Base-by-base conservation (phyloP, 2,329 filamentous ascomycete genomes). In the Ophiosphaerella herpotricha region DNA sequence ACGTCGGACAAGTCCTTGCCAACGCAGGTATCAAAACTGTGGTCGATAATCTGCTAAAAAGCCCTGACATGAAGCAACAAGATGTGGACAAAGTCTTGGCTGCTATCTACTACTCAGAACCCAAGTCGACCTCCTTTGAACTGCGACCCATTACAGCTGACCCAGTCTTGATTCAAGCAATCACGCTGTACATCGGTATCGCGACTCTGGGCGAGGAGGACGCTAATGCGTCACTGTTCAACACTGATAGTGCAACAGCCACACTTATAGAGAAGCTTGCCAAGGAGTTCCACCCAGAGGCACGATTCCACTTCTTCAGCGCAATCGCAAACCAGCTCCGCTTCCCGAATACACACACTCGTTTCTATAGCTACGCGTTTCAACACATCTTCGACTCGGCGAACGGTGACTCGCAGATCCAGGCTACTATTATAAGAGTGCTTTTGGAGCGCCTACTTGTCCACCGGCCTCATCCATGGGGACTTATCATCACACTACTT, bases 381-480 rank as follows among this genome's bases (percentile, higher is more conserved):
- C 81, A 97, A 40, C 86, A 95, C 61, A 80, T 97, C 34, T 97
- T 97, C 73, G 90, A 73, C 14, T 66, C 72, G 35, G 71, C 72
- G 16, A 66, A 70, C 13, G 63, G 85, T 56, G 89, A 94, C 39
- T 76, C 78, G 75, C 70, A 77, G 66, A 86, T 97, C 40, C 89
- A 93, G 32, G 89, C 97, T 76, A 90, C 95, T 71, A 93, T 99
- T 50, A 90, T 91, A 44, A 85, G 93, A 39, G 86, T 97, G 21
- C 78, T 99, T 39, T 80, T 97, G 33, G 94, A 99, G 79, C 85
- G 94, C 41, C 79, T 97, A 39, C 84, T 95, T 52, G 89, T 91
- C 18, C 91, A 90, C 72, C 91, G 92, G 77, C 93, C 93, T 44
- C 93, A 97, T 71, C 93, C 95, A 14, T 97, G 93, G 93, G 95